A percentile compares a stretch with the other conserved stretches of the same genome.
Evolutionary conservation across 2,329 filamentous ascomycete species (phyloP).

Genomic region (Coniochaeta sp.): DNA sequence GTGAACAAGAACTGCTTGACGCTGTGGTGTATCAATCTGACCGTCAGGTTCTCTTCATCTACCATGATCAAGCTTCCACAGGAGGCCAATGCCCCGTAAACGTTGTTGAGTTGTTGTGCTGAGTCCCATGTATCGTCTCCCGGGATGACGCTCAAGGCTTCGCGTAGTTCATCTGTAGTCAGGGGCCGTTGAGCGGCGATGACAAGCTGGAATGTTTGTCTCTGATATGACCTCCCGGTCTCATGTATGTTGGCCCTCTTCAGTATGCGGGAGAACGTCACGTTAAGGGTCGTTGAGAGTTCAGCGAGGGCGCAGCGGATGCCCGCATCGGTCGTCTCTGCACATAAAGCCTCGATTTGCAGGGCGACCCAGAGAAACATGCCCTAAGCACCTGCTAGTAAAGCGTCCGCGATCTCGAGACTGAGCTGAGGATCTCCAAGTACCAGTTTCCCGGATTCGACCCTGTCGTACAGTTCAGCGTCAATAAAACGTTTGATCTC

Average conservation of each 20-base stretch:
- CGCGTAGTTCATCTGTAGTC: slow-evolving; percentile 25
- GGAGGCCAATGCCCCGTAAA: slow-evolving; percentile 16
- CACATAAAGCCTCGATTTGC: slow-evolving; percentile 26
- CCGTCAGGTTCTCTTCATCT: slow-evolving; percentile 24
- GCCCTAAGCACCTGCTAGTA: slow-evolving; percentile 21
- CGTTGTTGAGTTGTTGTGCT: slow-evolving; percentile 15
- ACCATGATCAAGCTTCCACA: slow-evolving; percentile 26
- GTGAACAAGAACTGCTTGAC: slow-evolving; percentile 24
- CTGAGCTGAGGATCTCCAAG: slow-evolving; percentile 12
- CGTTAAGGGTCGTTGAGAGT: slow-evolving; percentile 22
- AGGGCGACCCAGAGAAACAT: slow-evolving; percentile 32
- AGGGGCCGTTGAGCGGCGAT: slow-evolving; percentile 21
- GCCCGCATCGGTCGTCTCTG: slow-evolving; percentile 24
- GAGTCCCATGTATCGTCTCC: slow-evolving; percentile 21
- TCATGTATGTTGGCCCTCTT: slow-evolving; percentile 8
- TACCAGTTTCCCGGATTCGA: slow-evolving; percentile 6
- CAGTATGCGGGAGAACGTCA: slow-evolving; percentile 24
- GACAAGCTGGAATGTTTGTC: slow-evolving; percentile 23
- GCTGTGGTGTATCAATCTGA: slow-evolving; percentile 27
- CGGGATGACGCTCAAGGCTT: slow-evolving; percentile 28
- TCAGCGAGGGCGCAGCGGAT: slow-evolving; percentile 23
- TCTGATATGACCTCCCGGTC: slow-evolving; percentile 15
- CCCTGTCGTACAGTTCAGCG: slow-evolving; percentile 7
- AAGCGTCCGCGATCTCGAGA: slow-evolving; percentile 13
- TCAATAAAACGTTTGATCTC: slow-evolving; percentile 17